phyloP scores from a whole-genome alignment of 257 asterid species.

The Coffea canephora region DNA sequence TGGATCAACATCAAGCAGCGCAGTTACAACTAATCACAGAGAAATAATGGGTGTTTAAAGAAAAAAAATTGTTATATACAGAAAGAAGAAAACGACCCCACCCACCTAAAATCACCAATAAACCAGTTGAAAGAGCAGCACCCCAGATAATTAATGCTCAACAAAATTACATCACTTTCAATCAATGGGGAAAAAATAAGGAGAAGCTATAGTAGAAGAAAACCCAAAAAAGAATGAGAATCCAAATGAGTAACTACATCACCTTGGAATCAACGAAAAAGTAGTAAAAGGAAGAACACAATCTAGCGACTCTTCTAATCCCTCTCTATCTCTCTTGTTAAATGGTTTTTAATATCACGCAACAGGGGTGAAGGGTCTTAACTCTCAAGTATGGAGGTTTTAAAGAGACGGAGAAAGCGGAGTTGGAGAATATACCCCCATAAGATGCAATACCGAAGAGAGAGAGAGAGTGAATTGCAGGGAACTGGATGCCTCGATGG shows the following conservation, averaged over 20 bases:
- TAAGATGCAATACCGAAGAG: slow-evolving; percentile 21
- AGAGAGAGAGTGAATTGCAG: slow-evolving; percentile 13
- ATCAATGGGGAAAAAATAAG: not conserved
- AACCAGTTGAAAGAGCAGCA: slow-evolving; percentile 19
- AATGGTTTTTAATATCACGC: slow-evolving; percentile 1
- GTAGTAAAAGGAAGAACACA: slow-evolving; percentile 23
- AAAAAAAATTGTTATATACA: not conserved
- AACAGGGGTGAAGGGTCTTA: slow-evolving; percentile 1
- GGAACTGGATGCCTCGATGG: slow-evolving; percentile 1
- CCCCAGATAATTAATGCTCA: slow-evolving; percentile 13
- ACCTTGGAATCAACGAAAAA: slow-evolving; percentile 45
- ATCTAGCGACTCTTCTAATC: slow-evolving; percentile 21
- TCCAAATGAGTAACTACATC: slow-evolving; percentile 13
- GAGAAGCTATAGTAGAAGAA: not conserved
- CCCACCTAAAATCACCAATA: slow-evolving; percentile 15
- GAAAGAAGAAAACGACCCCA: slow-evolving; percentile 12
- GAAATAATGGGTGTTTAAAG: not conserved
- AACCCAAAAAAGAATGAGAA: slow-evolving; percentile 17
- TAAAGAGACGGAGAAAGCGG: slow-evolving; percentile 16
- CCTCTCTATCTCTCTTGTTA: slow-evolving; percentile 17
- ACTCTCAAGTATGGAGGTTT: slow-evolving; percentile 21
- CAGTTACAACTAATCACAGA: not conserved
- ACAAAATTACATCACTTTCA: slow-evolving; percentile 24
- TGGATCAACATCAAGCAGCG: slow-evolving; percentile 6
- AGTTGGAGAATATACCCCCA: slow-evolving; percentile 56